Evolutionary conservation across 352 stramenopile genomes (phyloP).

Genomic region (Elongisporangium senticosum): DNA sequence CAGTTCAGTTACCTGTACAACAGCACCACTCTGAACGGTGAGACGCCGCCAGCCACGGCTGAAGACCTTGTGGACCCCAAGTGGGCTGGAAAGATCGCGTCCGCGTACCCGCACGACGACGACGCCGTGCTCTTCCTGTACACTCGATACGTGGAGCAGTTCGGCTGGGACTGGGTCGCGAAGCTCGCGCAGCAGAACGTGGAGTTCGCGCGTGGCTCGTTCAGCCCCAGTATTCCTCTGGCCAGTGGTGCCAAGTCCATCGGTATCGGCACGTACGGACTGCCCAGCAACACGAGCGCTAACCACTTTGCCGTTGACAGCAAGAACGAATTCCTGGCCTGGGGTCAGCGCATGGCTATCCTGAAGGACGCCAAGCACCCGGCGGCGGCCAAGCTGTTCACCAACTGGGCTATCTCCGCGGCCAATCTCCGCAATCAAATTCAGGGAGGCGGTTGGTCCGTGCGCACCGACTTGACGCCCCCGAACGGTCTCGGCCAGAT

Average conservation of each 20-base stretch:
- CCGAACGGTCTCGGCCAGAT: conserved; percentile 17
- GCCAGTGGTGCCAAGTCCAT: conserved; percentile 25
- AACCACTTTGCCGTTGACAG: conserved; percentile 12
- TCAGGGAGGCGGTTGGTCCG: conserved; percentile 4
- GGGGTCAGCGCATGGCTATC: conserved; percentile 52
- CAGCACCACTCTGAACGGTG: conserved; percentile 11
- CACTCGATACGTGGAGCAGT: conserved; percentile 36
- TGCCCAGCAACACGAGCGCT: conserved; percentile 9
- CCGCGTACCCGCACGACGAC: conserved; percentile 43
- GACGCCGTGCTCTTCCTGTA: conserved; percentile 46
- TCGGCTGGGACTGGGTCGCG: conserved; percentile 43
- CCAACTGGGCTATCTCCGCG: conserved; percentile 35
- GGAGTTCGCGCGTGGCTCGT: conserved; percentile 26
- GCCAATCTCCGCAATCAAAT: too few species aligned
- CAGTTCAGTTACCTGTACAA: conserved; percentile 42
- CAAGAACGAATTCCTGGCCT: conserved; percentile 25
- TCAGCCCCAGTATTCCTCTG: conserved; percentile 21
- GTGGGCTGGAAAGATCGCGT: conserved; percentile 33
- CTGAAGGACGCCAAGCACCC: conserved; percentile 47
- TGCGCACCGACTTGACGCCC: conserved; percentile 29
- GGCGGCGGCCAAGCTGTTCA: conserved; percentile 46
- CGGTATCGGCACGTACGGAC: conserved; percentile 14
- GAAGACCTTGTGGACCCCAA: conserved; percentile 26
- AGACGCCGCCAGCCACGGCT: conserved; percentile 13
- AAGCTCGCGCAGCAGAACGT: conserved; percentile 36